phyloP scores from a whole-genome alignment of 345 rosid species.

The Boechera retrofracta region DNA sequence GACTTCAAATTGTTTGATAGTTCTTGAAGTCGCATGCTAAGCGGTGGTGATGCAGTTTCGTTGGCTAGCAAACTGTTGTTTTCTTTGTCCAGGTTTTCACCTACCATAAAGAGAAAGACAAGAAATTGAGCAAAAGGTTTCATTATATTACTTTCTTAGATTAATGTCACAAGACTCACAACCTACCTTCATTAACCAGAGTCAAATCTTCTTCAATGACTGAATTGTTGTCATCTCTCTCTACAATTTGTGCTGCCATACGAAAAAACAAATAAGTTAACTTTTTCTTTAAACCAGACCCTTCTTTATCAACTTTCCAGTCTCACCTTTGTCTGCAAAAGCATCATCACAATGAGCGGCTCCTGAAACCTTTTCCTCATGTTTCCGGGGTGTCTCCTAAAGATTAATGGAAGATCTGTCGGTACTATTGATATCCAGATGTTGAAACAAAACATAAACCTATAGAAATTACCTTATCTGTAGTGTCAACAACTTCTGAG shows the following conservation, averaged over 20 bases:
- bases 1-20: slow-evolving; percentile 61
- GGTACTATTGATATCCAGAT: slow-evolving; percentile 2
- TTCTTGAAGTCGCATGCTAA: slow-evolving; percentile 58
- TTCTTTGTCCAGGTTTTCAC: slow-evolving; percentile 53
- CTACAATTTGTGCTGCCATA: slow-evolving; percentile 22
- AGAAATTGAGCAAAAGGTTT: not conserved
- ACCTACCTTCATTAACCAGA: slow-evolving; percentile 47
- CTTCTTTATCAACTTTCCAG: slow-evolving; percentile 1
- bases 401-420: slow-evolving; percentile 4
- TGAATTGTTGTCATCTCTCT: slow-evolving; percentile 14
- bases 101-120: slow-evolving; percentile 36
- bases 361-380: slow-evolving; percentile 23
- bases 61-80: slow-evolving; percentile 46
- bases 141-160: not conserved
- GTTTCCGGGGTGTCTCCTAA: slow-evolving; percentile 24
- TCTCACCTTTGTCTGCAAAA: slow-evolving; percentile 36
- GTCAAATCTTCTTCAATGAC: slow-evolving; percentile 24
- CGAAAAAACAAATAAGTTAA: not conserved
- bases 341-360: slow-evolving; percentile 23
- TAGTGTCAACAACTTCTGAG: slow-evolving; percentile 10
- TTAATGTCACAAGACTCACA: slow-evolving; percentile 26
- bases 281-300: not conserved
- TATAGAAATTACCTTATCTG: not conserved
- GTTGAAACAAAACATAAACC: slow-evolving; percentile 2
- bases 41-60: slow-evolving; percentile 56